Percentiles rank a stretch among this genome's conserved stretches.
Evolutionary conservation across 306 rosid genomes (phyloP).

Genomic region (Medicago ruthenica): DNA sequence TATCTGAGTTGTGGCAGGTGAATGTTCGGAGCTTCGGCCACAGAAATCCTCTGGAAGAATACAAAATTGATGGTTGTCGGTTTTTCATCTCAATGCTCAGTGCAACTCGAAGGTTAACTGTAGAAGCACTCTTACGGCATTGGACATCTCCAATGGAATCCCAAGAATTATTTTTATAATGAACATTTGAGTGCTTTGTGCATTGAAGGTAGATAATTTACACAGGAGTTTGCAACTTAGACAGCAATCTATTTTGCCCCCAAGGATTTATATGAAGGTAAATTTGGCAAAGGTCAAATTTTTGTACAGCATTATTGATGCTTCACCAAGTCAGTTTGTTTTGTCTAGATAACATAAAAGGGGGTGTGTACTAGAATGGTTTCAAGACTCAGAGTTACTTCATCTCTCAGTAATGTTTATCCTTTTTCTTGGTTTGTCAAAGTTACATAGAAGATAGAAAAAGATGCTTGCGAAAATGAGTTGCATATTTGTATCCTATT

Average conservation of each 20-base stretch:
- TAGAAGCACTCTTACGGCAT: conserved; percentile 83
- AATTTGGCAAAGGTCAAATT: not conserved
- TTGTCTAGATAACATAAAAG: conserved; percentile 36
- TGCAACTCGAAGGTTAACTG: conserved; percentile 90
- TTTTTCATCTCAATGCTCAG: conserved; percentile 98
- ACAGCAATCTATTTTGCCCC: not conserved
- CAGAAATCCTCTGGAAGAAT: conserved; percentile 96
- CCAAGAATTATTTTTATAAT: conserved; percentile 62
- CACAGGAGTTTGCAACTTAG: conserved; percentile 6
- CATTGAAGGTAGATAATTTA: conserved; percentile 24
- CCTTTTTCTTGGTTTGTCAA: conserved; percentile 18
- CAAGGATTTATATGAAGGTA: conserved; percentile 6
- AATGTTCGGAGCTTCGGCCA: conserved; percentile 97
- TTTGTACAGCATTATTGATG: conserved; percentile 10
- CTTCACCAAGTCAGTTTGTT: conserved; percentile 12
- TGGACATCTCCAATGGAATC: conserved; percentile 95
- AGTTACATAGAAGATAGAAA: conserved; percentile 27
- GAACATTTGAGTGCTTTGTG: conserved; percentile 24
- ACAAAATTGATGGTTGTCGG: conserved; percentile 95
- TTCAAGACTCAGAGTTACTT: conserved; percentile 23
- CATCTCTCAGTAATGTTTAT: conserved; percentile 22
- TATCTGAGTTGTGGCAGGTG: conserved; percentile 65
- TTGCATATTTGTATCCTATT: conserved; percentile 16
- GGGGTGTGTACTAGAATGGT: conserved; percentile 23
- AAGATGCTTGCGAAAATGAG: conserved; percentile 20